Evolutionary conservation across 2,329 filamentous ascomycete species (phyloP).

Genomic region (Diaporthe longicolla): DNA sequence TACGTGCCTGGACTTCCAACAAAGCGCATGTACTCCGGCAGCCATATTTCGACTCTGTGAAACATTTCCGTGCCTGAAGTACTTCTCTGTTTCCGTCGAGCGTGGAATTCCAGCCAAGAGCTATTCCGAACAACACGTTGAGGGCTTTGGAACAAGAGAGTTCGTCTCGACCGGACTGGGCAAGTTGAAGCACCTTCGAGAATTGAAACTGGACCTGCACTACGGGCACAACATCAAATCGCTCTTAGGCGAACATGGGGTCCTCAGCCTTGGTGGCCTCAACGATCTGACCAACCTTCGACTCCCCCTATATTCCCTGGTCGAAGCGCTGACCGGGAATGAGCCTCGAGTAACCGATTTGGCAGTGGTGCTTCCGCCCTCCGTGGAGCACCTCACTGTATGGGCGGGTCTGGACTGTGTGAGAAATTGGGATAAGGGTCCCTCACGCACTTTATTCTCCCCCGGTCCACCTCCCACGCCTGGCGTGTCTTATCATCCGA

Average conservation of each 20-base stretch:
- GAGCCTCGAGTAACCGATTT: neutral
- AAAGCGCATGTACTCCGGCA: neutral
- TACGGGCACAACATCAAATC: neutral
- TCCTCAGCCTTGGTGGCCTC: neutral
- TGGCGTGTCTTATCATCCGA: neutral
- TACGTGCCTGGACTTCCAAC: neutral
- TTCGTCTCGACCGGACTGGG: neutral
- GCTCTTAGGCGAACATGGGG: neutral
- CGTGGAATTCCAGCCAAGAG: neutral
- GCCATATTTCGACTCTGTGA: neutral
- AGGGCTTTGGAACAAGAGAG: neutral
- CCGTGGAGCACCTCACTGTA: neutral
- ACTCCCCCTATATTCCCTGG: neutral
- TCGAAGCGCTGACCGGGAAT: neutral
- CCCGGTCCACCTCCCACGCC: neutral
- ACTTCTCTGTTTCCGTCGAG: neutral
- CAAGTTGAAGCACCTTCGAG: neutral
- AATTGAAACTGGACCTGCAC: neutral
- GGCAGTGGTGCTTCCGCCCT: neutral
- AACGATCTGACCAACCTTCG: neutral
- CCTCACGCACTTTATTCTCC: too few species aligned
- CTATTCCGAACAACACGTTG: accelerated
- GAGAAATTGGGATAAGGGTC: neutral
- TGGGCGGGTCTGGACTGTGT: neutral
- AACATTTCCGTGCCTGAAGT: neutral